A percentile compares a stretch with the other conserved stretches of the same genome.
Conservation (phyloP, 495 filamentous ascomycete genomes). For the Trichoderma asperelloides region DNA sequence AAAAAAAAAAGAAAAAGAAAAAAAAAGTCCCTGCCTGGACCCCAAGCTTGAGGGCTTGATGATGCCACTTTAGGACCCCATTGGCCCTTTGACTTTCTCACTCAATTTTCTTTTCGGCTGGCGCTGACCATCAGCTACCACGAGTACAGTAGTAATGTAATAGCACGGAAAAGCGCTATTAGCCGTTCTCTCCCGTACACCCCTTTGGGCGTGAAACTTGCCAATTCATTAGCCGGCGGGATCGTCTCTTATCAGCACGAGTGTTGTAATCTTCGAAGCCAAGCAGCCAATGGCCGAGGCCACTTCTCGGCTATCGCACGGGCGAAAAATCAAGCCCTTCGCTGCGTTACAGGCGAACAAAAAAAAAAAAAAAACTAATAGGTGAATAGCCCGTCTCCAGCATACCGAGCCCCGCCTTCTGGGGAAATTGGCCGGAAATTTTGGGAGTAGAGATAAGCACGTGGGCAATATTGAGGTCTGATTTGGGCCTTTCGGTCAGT, state of each 20-base stretch:
- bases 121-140: background rate
- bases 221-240: background rate
- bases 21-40: background rate
- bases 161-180: background rate
- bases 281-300: constrained; percentile 2
- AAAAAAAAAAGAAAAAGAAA: too few species aligned
- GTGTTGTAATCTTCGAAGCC: background rate
- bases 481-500: background rate
- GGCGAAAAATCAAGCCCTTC: background rate
- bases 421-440: background rate
- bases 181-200: background rate
- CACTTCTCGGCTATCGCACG: background rate
- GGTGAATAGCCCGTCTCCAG: background rate
- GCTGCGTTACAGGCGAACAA: background rate
- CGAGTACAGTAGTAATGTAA: too few species aligned
- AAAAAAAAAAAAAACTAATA: too few species aligned
- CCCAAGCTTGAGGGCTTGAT: background rate
- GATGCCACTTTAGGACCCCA: background rate
- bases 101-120: background rate
- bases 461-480: background rate
- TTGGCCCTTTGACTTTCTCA: background rate
- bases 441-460: background rate
- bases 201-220: background rate
- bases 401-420: constrained; percentile 1
- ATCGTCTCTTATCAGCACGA: background rate